Evolutionary conservation across 306 rosid genomes (phyloP), one percentile per base, ranked within the genome.

Genomic region (Fragaria nilgerrensis): DNA sequence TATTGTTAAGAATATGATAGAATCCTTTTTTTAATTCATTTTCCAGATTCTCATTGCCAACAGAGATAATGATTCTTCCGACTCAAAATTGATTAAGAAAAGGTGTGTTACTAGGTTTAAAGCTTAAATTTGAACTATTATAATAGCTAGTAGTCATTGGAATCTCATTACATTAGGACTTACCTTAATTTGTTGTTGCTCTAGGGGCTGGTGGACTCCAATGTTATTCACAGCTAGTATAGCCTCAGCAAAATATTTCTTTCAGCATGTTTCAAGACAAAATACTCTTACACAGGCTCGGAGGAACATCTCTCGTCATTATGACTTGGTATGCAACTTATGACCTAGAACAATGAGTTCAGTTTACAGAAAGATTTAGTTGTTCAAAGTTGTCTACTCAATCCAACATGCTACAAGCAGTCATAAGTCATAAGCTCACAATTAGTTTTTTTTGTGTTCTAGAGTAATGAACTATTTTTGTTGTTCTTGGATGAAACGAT

Each of bases 161-260:
- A 7, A n/a, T 47, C 16, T 68, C 14, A 68, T 9, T 25, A 27
- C 74, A 70, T 77, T 68, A 61, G 19, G 41, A 68, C 69, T 59
- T 37, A 68, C 68, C 16, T 39, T 43, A 8, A 43, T 43, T 75
- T 74, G 63, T 25, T 85, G 52, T n/a, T 55, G 59, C 68, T 82
- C 37, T 52, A 90, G 96, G 78, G 97, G 98, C 71, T 92, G 98
- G 98, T 94, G 98, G 97, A 90, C 96, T 14, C 98, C 98, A 39
- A 45, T 86, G 84, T 78, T 95, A 29, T 81, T 89, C 56, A 95
- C 98, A 41, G 89, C 98, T 62, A 75, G 88, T 79, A 64, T 90
- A 75, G 84, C 91, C 59, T 94, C 93, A 67, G 93, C 97, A 59
- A 95, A 86, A 76, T 90, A 86, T 69, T 90, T 90, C 72, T 85